phyloP scores from a whole-genome alignment of 2,329 filamentous ascomycete genomes.

The Coniella lustricola region DNA sequence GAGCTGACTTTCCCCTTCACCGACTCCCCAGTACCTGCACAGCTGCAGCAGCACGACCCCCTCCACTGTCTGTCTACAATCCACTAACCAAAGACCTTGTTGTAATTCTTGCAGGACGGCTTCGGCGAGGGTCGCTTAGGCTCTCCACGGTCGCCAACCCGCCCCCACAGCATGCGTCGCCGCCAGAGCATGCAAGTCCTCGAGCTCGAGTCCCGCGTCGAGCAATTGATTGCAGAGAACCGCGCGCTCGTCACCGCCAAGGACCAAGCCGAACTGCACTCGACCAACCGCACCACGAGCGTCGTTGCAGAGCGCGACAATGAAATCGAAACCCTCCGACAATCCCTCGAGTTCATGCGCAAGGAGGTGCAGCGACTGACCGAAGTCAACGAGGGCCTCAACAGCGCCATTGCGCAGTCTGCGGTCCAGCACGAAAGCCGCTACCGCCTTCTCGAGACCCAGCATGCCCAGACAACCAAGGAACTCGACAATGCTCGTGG shows the following conservation, averaged over 20 bases:
- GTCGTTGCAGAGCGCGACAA: conserved; percentile 74
- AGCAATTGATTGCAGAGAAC: conserved; percentile 82
- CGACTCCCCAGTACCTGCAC: too few relatives aligned
- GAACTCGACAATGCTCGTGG: conserved; percentile 64
- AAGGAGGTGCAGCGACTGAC: conserved; percentile 74
- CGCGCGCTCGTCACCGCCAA: conserved; percentile 68
- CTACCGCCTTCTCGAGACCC: conserved; percentile 58
- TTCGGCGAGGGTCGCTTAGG: conserved; percentile 81
- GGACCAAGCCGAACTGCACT: conserved; percentile 57
- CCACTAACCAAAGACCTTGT: conserved; percentile 15
- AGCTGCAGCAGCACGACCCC: too few relatives aligned
- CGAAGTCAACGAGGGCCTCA: conserved; percentile 74
- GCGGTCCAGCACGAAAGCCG: conserved; percentile 68
- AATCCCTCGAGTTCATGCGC: conserved; percentile 71
- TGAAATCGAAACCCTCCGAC: conserved; percentile 77
- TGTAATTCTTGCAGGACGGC: conserved; percentile 61
- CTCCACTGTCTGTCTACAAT: conserved; percentile 1
- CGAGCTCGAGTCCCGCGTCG: conserved; percentile 79
- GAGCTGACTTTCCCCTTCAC: conserved; percentile 17
- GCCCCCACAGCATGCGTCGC: conserved; percentile 91
- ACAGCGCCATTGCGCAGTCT: conserved; percentile 69
- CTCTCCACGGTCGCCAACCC: conserved; percentile 85
- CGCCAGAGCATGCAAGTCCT: conserved; percentile 96
- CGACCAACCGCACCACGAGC: conserved; percentile 59
- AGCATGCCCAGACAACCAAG: conserved; percentile 58